phyloP scores from a whole-genome alignment of 2,329 filamentous ascomycete species.

The Microascus cirrosus region DNA sequence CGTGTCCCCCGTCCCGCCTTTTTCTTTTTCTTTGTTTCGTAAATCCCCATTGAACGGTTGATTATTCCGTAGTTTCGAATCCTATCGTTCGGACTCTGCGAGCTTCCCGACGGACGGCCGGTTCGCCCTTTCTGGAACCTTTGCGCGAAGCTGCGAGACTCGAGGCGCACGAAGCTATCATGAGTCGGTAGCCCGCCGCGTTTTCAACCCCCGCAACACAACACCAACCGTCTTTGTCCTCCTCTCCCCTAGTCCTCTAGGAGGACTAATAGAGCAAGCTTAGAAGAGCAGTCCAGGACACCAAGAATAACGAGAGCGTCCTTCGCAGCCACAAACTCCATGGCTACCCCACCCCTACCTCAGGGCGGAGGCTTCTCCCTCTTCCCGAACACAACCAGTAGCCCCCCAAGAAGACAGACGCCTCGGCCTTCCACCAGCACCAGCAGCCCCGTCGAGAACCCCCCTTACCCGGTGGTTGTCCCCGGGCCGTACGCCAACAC shows the following conservation, averaged over 20 bases:
- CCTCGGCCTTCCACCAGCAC: constrained; percentile 9
- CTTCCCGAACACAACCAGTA: constrained; percentile 37
- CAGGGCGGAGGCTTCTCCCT: constrained; percentile 38
- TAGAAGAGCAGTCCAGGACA: neutral
- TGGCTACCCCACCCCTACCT: constrained; percentile 6
- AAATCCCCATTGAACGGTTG: neutral
- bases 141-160: neutral
- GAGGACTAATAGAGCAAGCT: neutral
- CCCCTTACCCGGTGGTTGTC: constrained; percentile 13
- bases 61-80: neutral
- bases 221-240: neutral
- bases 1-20: neutral
- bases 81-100: neutral
- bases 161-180: neutral
- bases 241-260: neutral
- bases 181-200: neutral
- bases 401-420: constrained; percentile 26
- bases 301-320: neutral
- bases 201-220: neutral
- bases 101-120: neutral
- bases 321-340: neutral
- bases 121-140: neutral
- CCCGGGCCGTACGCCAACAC: constrained; percentile 12
- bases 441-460: constrained; percentile 2
- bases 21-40: neutral